Evolutionary conservation across 805 yeast genomes (phyloP).

Genomic region (Pichia scutulata): DNA sequence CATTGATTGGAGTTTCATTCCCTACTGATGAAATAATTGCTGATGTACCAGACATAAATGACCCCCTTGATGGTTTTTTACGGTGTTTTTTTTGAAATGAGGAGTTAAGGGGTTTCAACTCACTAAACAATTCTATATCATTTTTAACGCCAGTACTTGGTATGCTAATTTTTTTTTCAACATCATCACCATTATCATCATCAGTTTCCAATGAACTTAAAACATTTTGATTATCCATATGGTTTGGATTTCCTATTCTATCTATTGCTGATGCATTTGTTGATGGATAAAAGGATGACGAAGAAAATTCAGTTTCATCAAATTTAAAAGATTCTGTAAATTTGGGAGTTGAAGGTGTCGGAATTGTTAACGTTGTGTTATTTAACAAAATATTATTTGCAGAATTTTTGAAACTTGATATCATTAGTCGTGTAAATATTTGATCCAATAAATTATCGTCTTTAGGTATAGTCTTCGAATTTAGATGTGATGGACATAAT

Average conservation of each 20-base stretch:
- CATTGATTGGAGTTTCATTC: neutral
- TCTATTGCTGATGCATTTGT: neutral
- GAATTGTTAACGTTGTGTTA: neutral
- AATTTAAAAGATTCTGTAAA: constrained; percentile 1
- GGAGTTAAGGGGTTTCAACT: neutral
- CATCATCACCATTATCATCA: neutral
- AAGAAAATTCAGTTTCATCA: neutral
- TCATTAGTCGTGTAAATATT: constrained; percentile 13
- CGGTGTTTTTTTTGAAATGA: constrained; percentile 11
- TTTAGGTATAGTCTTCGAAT: constrained; percentile 18
- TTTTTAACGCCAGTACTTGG: neutral
- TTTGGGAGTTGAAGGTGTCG: constrained; percentile 1
- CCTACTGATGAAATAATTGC: constrained; percentile 29
- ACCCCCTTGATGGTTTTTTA: constrained; percentile 29
- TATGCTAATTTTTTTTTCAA: neutral
- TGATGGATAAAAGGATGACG: neutral
- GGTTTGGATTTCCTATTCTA: neutral
- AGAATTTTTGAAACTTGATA: neutral
- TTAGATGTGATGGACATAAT: constrained; percentile 13
- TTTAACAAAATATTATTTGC: neutral
- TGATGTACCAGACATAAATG: constrained; percentile 27
- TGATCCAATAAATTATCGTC: constrained; percentile 14
- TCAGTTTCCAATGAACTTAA: neutral
- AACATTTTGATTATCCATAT: neutral
- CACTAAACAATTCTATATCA: neutral